Evolutionary conservation across 2,329 filamentous ascomycete species (phyloP), one percentile per base, ranked within the genome.

Genomic region (Drechslerella coelobrocha): DNA sequence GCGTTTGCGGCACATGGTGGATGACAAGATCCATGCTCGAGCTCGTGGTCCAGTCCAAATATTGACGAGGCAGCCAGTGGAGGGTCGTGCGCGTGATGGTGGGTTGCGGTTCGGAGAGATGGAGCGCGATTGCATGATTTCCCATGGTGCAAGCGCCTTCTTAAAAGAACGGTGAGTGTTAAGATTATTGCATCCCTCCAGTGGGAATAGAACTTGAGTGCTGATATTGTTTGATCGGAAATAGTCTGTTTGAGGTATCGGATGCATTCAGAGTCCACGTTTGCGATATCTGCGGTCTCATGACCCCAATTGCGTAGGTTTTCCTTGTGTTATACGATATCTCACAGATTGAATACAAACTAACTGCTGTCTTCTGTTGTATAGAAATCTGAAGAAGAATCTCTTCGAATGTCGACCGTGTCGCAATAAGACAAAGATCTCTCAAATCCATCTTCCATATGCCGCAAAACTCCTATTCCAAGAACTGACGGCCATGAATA

Each of bases 91-190:
- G 2, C 85, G 95, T 81, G 95, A 99, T 79, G 94, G 94, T 85
- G 94, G 94, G 83, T 85, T 99, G 47, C 93, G 95, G 78, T 99
- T 99, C 86, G 94, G 94, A 88, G 94, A 99, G 84, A 99, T 99
- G 94, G 95, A 99, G 81, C 93, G 95, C 82, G 95, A 99, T 86
- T 99, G 94, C 80, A 99, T 99, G 94, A 99, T 99, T 83, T 92
- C 95, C n/a, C 95, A 99, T 79, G 94, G 94, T 78, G 94, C 95
- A 2, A 93, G 91, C 60, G 89, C 92, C 1, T 99, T 99, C 85
- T 82, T 99, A 78, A 99, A 99, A 82, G 94, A 99, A 83, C 87
- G 75, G 60, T 74, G 73, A 12, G 71, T 68, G 4, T 27, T 26
- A 29, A 21, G 26, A 41, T n/a, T n/a, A 14, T 52, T 12, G 2